Evolutionary conservation across 2,329 filamentous ascomycete genomes (phyloP), one percentile per base, ranked within the genome.

Genomic region (Microdochium bolleyi): DNA sequence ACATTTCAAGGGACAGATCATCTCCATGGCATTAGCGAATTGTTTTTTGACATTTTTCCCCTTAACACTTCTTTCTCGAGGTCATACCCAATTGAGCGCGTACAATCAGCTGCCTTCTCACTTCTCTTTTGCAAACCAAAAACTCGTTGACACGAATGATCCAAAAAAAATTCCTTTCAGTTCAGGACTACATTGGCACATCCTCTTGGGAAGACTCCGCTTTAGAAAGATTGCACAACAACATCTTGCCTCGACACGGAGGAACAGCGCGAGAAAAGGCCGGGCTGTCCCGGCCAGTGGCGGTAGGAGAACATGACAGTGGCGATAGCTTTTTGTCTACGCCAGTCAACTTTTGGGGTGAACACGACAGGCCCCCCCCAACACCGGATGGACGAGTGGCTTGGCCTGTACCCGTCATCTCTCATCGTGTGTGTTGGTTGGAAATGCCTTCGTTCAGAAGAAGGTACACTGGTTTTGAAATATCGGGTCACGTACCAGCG

Each of bases 11-110:
- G 69, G 69, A 63, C 65, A 64, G 67, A 61, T 67, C 66, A 72
- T 70, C 69, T 72, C 63, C 68, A 72, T 70, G 70, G 72, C 72
- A 74, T 73, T 68, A 74, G 72, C 72, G 72, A 72, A 68, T 46
- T 46, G 41, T 68, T 68, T 63, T 65, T 70, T 63, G 58, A 58
- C 19, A 21, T 46, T 59, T 66, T 65, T 59, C 64, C 58, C 59
- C 60, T 54, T 60, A n/a, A 60, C 57, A 60, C 57, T 62, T 64
- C 62, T 57, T 57, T 64, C 65, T 57, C 54, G 56, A 58, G 57
- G 58, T 64, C 65, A 67, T 67, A 67, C 65, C 65, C 65, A 46
- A 62, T 59, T 63, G 54, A 58, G 64, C 64, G 61, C 54, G 52
- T 54, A 27, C 51, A 61, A 22, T 19, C 16, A 46, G n/a, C 41